Base-by-base conservation (phyloP, 257 asterid species). In the Solanum bulbocastanum region DNA sequence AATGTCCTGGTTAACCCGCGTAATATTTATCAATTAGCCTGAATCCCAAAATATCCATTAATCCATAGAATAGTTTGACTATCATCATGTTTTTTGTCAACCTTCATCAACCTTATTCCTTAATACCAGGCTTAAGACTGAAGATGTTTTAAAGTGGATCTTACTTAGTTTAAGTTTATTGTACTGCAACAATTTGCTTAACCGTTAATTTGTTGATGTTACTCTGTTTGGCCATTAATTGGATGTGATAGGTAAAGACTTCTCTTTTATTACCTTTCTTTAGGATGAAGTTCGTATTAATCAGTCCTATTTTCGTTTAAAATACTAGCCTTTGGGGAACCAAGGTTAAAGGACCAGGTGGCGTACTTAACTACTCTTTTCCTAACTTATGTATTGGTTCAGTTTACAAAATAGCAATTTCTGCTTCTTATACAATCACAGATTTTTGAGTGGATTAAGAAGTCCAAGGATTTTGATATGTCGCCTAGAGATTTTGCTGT, bases 361-460 rank as follows among this genome's bases (percentile, higher is more conserved):
- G 62, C 9, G 12, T 78, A 25, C 20, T 78, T 78, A 25, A 40
- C 62, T 40, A 0, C 2, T 14, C 58, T 78, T 6, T 75, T 78
- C 60, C 25, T 15, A 42, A 42, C 84, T 78, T 42, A 18, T 42
- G n/a, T 15, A 78, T 25, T 40, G n/a, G 84, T 78, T 78, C 37
- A 42, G 60, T 42, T 39, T 44, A 79, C 39, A 35, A 82, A 16
- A 82, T 82, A 5, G 42, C 42, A 42, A 68, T 85, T 85, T 27
- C 87, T 66, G 44, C 81, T 40, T 68, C 25, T 71, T 27, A 85
- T 85, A 16, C 40, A 30, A 40, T 71, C 6, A 2, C 62, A 85
- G 87, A 68, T 85, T 27, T 85, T 5, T 87, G 91, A 90, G 89
- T 91, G 93, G 93, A 73, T 86, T 49, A 69, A 37, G 39, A 35